Percentiles rank a stretch among this genome's conserved stretches.
These are phyloP conservation scores for Diaporthe longicolla DNA, from an alignment of 2,329 filamentous ascomycete genomes.

Conservation along the genomic window DNA sequence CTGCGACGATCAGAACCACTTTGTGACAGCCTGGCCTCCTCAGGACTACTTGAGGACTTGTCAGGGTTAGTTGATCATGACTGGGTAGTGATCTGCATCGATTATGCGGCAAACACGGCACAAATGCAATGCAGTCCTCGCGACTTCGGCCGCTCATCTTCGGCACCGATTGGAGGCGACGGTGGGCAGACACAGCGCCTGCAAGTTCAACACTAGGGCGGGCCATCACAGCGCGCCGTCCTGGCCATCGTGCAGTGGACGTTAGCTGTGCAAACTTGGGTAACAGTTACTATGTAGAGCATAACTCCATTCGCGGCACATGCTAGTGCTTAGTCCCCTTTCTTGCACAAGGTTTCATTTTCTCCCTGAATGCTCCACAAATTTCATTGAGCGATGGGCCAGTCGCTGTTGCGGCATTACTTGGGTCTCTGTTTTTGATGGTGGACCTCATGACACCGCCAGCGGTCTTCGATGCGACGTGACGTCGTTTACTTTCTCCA, in stretches of 20 bases:
- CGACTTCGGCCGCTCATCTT: not conserved
- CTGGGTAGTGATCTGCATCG: conserved; percentile 7
- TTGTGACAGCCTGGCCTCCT: not conserved
- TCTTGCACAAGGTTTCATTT: conserved; percentile 1
- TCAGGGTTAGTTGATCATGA: not conserved
- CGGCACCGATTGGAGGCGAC: conserved; percentile 6
- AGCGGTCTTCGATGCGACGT: not conserved
- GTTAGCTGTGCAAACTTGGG: not conserved
- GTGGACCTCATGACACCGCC: not conserved
- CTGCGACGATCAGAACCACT: not conserved
- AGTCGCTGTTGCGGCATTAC: conserved; percentile 11
- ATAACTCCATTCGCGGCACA: not conserved
- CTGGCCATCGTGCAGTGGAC: too few species aligned
- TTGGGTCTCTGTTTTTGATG: not conserved
- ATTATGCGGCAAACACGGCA: not conserved
- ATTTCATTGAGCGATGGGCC: not conserved
- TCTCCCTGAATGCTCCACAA: not conserved
- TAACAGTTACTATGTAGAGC: not conserved
- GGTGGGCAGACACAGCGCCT: not conserved
- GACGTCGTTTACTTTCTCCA: not conserved
- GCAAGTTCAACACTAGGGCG: not conserved
- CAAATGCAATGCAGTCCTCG: not conserved
- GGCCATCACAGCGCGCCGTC: not conserved
- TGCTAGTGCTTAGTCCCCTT: not conserved
- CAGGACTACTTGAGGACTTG: not conserved